phyloP scores from a whole-genome alignment of 2,329 filamentous ascomycete genomes.

The Trichoderma polysporum region DNA sequence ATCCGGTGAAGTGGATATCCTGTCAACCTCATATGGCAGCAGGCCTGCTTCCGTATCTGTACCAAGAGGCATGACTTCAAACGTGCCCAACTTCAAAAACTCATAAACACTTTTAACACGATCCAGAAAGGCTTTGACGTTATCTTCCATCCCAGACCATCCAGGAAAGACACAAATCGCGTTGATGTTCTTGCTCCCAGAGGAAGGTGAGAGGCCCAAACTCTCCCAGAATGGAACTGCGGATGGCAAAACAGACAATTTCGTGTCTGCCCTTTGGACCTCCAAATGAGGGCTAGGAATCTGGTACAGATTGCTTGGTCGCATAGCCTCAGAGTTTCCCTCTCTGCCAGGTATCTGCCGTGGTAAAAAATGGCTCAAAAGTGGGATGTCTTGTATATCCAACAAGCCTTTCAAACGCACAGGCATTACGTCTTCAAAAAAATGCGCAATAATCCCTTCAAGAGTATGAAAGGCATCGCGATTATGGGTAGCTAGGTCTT shows the following conservation, averaged over 20 bases:
- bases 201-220: conserved; percentile 69
- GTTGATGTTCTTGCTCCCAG: conserved; percentile 68
- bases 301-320: conserved; percentile 56
- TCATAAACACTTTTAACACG: conserved; percentile 72
- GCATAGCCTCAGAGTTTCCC: conserved; percentile 45
- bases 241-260: conserved; percentile 71
- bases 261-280: conserved; percentile 66
- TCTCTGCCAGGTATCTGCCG: conserved; percentile 46
- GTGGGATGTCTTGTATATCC: conserved; percentile 58
- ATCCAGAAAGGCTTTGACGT: conserved; percentile 63
- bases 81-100: conserved; percentile 67
- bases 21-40: conserved; percentile 51
- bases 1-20: conserved; percentile 43
- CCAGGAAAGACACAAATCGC: conserved; percentile 70
- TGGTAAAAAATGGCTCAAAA: conserved; percentile 53
- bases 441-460: conserved; percentile 44
- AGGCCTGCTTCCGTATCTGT: conserved; percentile 45
- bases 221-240: conserved; percentile 80
- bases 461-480: conserved; percentile 52
- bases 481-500: conserved; percentile 43
- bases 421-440: conserved; percentile 42
- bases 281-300: conserved; percentile 70
- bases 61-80: conserved; percentile 51
- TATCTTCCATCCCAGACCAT: conserved; percentile 60
- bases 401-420: conserved; percentile 49